Conservation (phyloP, 1,139 yeast species). For the Debaryomyces robertsiae region DNA sequence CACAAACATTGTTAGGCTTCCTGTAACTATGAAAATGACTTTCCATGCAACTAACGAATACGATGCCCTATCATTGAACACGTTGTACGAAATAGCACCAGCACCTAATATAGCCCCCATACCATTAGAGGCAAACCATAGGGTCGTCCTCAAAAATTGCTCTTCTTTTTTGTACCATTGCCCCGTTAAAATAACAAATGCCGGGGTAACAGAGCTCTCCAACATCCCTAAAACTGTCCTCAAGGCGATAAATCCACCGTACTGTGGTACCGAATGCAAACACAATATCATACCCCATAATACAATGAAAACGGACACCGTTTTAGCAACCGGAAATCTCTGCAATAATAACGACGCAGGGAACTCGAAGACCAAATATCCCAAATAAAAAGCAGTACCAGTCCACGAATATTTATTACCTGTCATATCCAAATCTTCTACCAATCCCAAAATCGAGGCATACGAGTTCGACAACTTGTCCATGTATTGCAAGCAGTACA, state of each 20-base stretch:
- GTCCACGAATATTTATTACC: slow-evolving; percentile 56
- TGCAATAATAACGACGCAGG: slow-evolving; percentile 47
- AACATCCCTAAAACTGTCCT: slow-evolving; percentile 48
- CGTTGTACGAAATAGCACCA: slow-evolving; percentile 25
- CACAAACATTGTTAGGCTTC: slow-evolving; percentile 25
- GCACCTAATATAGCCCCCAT: slow-evolving; percentile 25
- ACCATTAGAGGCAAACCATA: slow-evolving; percentile 29
- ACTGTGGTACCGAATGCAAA: slow-evolving; percentile 27
- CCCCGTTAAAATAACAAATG: slow-evolving; percentile 50
- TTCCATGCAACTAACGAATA: slow-evolving; percentile 29
- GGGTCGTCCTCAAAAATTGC: slow-evolving; percentile 22
- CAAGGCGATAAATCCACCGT: slow-evolving; percentile 28
- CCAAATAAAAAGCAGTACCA: slow-evolving; percentile 56
- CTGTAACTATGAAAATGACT: slow-evolving; percentile 28
- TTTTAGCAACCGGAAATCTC: slow-evolving; percentile 30
- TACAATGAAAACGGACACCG: slow-evolving; percentile 24
- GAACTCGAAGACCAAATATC: slow-evolving; percentile 48
- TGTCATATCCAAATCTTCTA: slow-evolving; percentile 46
- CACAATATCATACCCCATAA: slow-evolving; percentile 30
- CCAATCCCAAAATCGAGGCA: slow-evolving; percentile 62
- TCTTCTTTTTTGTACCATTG: slow-evolving; percentile 26
- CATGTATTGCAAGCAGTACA: slow-evolving; percentile 60
- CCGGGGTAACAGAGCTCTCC: slow-evolving; percentile 58
- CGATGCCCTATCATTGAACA: slow-evolving; percentile 15
- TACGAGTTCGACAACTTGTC: slow-evolving; percentile 59